Base-by-base conservation (phyloP, 73 alveolate species). In the Paramecium pentaurelia region DNA sequence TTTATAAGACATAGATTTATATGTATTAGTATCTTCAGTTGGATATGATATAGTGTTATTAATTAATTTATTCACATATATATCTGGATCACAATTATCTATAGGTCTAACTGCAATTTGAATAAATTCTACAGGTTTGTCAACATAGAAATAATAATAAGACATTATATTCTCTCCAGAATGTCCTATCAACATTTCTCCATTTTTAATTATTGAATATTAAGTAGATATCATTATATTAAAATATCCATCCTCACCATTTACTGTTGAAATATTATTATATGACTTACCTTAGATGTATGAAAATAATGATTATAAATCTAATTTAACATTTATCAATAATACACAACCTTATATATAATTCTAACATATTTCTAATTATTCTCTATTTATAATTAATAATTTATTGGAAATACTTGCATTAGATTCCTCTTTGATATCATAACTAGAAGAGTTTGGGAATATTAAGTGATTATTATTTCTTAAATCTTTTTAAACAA, bases 161-260 rank as follows among this genome's bases (percentile, higher is more conserved):
- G 77, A 45, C 47, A 80, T 32, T 0, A 80, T 42, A 25, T 47
- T 80, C 47, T 42, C 91, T 18, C 44, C 71, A 38, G 91, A 44
- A 36, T 45, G 30, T 0, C 91, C 91, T 20, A 80, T 47, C 4
- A 49, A 14, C 32, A 47, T 36, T 45, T 80, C 77, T 22, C 73
- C 91, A 47, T 80, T 80, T 11, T 18, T 20, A 0, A 80, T 25
- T 12, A 25, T 80, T 22, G 58, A 3, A 27, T 42, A 25, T 80
- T 34, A 20, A 0, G 71, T 40, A 8, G 91, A 80, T 42, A 80
- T 64, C 73, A 80, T 32, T 3, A 80, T 80, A 22, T 36, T 80
- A n/a, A 80, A 80, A 36, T 45, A 80, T 5, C 91, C 91, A 80
- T 80, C 91, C 16, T 80, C 51, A 1, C 91, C 91, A 36, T 44